phyloP scores from a whole-genome alignment of 192 early-diverging fungal genomes.

The Geranomyces michiganensis region DNA sequence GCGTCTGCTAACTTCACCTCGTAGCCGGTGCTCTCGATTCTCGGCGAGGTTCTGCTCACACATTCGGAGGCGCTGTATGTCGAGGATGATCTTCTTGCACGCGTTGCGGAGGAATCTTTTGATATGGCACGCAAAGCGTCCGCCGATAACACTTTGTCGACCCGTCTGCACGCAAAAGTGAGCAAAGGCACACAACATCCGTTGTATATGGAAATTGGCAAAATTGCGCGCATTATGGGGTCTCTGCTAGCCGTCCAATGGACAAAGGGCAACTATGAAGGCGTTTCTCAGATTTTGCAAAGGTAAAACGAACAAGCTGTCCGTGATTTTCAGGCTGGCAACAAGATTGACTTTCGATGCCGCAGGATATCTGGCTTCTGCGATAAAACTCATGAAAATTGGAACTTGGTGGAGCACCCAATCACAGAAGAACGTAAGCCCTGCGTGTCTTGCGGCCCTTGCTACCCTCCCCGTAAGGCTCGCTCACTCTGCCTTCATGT shows the following conservation, averaged over 20 bases:
- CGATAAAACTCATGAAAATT: neutral
- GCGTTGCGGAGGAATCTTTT: neutral
- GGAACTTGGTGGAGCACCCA: neutral
- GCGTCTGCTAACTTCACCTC: neutral
- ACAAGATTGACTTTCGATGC: neutral
- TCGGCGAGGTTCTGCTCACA: neutral
- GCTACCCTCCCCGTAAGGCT: neutral
- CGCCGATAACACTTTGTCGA: neutral
- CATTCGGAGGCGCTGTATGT: slow-evolving; percentile 6
- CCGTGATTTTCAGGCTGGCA: neutral
- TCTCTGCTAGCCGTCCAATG: neutral
- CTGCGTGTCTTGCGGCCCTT: neutral
- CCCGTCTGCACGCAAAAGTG: neutral
- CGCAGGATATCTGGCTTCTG: neutral
- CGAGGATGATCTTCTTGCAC: neutral
- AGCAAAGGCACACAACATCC: slow-evolving; percentile 13
- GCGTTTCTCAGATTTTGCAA: neutral
- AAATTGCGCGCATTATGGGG: slow-evolving; percentile 10
- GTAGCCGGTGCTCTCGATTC: neutral
- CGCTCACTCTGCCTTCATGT: neutral
- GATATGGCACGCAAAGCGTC: neutral
- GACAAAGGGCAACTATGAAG: slow-evolving; percentile 2
- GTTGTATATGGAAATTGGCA: slow-evolving; percentile 8
- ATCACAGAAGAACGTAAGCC: neutral
- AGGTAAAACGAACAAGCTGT: too few species aligned